These are phyloP conservation scores for Meyerozyma athensensis DNA, from an alignment of 1,139 yeast genomes.

Conservation along the genomic window DNA sequence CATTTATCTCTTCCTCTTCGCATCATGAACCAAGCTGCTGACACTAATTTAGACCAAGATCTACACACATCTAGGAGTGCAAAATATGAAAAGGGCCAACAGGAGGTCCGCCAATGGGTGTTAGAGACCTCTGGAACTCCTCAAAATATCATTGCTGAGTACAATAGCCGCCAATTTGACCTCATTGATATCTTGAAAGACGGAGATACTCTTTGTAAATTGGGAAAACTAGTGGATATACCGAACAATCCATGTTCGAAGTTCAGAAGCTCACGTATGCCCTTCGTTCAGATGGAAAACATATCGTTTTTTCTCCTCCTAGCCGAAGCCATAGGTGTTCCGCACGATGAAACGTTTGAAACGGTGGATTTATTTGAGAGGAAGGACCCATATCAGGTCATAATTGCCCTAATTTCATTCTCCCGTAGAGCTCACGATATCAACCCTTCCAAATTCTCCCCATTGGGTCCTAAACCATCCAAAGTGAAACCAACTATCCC, in stretches of 20 bases:
- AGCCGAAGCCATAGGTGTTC: slow-evolving; percentile 61
- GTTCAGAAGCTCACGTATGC: slow-evolving; percentile 66
- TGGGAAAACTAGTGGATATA: slow-evolving; percentile 33
- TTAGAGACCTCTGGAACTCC: slow-evolving; percentile 22
- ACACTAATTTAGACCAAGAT: slow-evolving; percentile 57
- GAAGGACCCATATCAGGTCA: slow-evolving; percentile 73
- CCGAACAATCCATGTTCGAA: slow-evolving; percentile 38
- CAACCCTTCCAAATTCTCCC: slow-evolving; percentile 23
- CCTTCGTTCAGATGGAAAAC: slow-evolving; percentile 87
- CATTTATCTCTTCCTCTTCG: too few species aligned
- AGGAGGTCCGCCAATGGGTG: slow-evolving; percentile 51
- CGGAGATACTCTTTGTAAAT: slow-evolving; percentile 60
- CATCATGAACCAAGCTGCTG: slow-evolving; percentile 19
- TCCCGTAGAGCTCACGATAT: slow-evolving; percentile 46
- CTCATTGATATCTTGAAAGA: slow-evolving; percentile 55
- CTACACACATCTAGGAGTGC: slow-evolving; percentile 39
- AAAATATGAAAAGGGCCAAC: slow-evolving; percentile 45
- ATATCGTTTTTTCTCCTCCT: slow-evolving; percentile 66
- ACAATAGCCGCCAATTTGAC: slow-evolving; percentile 12
- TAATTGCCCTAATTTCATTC: slow-evolving; percentile 67
- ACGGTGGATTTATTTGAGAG: slow-evolving; percentile 74
- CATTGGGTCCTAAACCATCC: slow-evolving; percentile 11
- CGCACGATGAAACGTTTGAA: slow-evolving; percentile 80
- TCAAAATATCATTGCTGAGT: slow-evolving; percentile 14
- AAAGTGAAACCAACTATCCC: slow-evolving; percentile 12